Conservation (phyloP, 768 basidiomycete species). For the Amanita rimosa region DNA sequence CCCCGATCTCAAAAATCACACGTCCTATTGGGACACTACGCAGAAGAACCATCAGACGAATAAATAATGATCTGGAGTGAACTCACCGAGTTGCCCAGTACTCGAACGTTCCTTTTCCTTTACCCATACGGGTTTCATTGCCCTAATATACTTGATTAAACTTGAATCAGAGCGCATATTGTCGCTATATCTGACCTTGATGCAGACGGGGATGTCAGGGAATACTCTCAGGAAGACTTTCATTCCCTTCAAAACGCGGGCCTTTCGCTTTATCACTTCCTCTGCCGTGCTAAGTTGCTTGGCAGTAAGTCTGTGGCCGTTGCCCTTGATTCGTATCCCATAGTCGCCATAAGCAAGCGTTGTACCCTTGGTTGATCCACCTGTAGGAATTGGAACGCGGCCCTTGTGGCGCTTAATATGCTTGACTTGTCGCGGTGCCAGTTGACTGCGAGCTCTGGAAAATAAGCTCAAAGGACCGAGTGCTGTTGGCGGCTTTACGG, state of each 20-base stretch:
- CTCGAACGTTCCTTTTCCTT: constrained; percentile 96
- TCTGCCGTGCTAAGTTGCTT: constrained; percentile 85
- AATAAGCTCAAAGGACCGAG: constrained; percentile 25
- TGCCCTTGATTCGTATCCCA: constrained; percentile 81
- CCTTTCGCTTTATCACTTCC: constrained; percentile 80
- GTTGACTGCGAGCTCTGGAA: constrained; percentile 40
- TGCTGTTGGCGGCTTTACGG: constrained; percentile 13
- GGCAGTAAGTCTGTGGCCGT: constrained; percentile 72
- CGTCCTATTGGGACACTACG: constrained; percentile 71
- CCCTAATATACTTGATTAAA: constrained; percentile 37
- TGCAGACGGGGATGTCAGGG: constrained; percentile 94
- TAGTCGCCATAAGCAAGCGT: constrained; percentile 87
- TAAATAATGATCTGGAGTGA: background rate
- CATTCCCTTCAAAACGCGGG: constrained; percentile 82
- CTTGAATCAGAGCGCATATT: background rate
- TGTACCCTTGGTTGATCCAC: constrained; percentile 90
- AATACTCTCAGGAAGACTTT: constrained; percentile 86
- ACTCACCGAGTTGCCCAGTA: constrained; percentile 89
- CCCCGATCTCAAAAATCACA: constrained; percentile 92
- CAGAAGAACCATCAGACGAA: background rate
- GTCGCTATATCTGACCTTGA: constrained; percentile 52
- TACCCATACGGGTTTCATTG: constrained; percentile 99
- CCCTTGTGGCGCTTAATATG: constrained; percentile 89
- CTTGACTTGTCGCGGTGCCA: constrained; percentile 78
- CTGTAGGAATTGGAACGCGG: constrained; percentile 70